phyloP scores from a whole-genome alignment of 2,329 filamentous ascomycete species.

The Fusarium tupiense region DNA sequence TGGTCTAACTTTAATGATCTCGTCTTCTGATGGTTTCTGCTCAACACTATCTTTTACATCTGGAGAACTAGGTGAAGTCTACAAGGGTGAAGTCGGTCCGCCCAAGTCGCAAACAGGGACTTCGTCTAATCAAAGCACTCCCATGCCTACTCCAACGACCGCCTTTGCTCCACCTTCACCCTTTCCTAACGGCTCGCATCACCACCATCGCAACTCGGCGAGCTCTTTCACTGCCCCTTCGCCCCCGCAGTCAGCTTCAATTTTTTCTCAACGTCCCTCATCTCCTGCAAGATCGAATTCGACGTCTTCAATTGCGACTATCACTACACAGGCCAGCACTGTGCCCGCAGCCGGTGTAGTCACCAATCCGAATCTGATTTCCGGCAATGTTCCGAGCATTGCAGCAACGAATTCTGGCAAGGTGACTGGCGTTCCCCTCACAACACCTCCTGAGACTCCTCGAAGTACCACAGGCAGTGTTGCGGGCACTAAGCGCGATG shows the following conservation, averaged over 20 bases:
- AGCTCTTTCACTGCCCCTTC: constrained; percentile 68
- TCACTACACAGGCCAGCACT: constrained; percentile 71
- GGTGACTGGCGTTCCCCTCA: constrained; percentile 74
- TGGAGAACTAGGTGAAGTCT: constrained; percentile 85
- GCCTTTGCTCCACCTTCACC: constrained; percentile 70
- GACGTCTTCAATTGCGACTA: constrained; percentile 79
- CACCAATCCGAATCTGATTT: constrained; percentile 81
- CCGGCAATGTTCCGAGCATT: constrained; percentile 80
- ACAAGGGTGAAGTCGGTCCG: constrained; percentile 73
- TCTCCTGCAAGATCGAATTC: constrained; percentile 90
- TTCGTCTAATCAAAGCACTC: constrained; percentile 71
- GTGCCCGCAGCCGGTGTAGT: constrained; percentile 64
- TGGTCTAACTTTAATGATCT: constrained; percentile 77
- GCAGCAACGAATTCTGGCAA: constrained; percentile 77
- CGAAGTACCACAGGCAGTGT: constrained; percentile 50
- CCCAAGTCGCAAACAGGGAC: constrained; percentile 56
- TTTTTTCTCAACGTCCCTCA: constrained; percentile 72
- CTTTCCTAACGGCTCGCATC: constrained; percentile 58
- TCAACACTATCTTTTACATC: constrained; percentile 86
- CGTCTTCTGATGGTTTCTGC: constrained; percentile 98
- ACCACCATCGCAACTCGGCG: constrained; percentile 67
- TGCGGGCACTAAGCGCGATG: constrained; percentile 65
- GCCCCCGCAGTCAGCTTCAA: constrained; percentile 63
- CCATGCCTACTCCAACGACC: constrained; percentile 75
- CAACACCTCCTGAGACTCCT: constrained; percentile 91